Evolutionary conservation across 371 early-diverging fungal species (phyloP).

Genomic region (Mortierella sp.): DNA sequence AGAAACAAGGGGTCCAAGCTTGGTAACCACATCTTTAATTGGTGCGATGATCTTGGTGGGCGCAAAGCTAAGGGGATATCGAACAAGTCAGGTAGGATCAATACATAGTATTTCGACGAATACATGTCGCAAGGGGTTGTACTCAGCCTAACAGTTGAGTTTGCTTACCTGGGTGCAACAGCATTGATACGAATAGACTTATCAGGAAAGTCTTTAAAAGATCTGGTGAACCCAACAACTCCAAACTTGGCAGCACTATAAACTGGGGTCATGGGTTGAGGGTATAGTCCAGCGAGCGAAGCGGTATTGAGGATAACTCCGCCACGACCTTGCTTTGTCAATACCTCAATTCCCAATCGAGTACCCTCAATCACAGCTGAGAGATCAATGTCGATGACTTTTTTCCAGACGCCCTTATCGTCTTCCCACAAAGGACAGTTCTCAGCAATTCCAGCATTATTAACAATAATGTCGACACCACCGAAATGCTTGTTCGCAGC

Average conservation of each 20-base stretch:
- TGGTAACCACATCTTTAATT: slow-evolving; percentile 25
- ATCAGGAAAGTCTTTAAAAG: slow-evolving; percentile 63
- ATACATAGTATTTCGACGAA: too few relatives aligned
- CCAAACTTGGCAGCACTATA: slow-evolving; percentile 88
- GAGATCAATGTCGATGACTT: slow-evolving; percentile 75
- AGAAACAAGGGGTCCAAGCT: slow-evolving; percentile 32
- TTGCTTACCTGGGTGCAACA: slow-evolving; percentile 73
- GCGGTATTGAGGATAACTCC: slow-evolving; percentile 86
- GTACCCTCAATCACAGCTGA: slow-evolving; percentile 75
- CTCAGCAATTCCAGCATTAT: slow-evolving; percentile 76
- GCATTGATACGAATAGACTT: slow-evolving; percentile 76
- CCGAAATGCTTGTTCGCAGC: slow-evolving; percentile 61
- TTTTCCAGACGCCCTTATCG: slow-evolving; percentile 60
- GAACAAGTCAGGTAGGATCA: too few relatives aligned
- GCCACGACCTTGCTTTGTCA: slow-evolving; percentile 60
- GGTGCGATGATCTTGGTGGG: slow-evolving; percentile 60
- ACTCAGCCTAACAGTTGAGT: neutral
- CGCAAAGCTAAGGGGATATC: slow-evolving; percentile 60
- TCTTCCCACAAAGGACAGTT: slow-evolving; percentile 56
- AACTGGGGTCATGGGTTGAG: slow-evolving; percentile 73
- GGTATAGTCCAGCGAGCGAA: slow-evolving; percentile 82
- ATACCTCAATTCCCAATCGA: slow-evolving; percentile 75
- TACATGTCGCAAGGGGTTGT: neutral
- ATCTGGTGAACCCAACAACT: slow-evolving; percentile 73
- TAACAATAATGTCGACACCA: slow-evolving; percentile 70